phyloP scores from a whole-genome alignment of 2,329 filamentous ascomycete species.

The Lecanoromycetidae sp. region DNA sequence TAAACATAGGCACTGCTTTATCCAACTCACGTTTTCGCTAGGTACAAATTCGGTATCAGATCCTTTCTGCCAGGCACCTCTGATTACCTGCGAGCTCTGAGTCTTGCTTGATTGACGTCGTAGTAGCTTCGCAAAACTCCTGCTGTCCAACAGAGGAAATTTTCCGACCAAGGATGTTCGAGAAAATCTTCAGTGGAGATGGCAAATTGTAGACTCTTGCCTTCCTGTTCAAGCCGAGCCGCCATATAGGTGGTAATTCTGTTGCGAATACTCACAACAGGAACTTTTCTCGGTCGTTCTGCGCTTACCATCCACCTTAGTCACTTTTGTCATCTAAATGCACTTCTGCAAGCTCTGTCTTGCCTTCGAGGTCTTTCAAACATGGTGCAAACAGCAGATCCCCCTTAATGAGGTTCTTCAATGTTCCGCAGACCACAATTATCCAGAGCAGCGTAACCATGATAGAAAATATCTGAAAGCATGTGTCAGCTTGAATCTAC shows the following conservation, averaged over 20 bases:
- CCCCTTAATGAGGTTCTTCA: constrained; percentile 37
- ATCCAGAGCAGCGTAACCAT: constrained; percentile 45
- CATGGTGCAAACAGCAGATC: constrained; percentile 45
- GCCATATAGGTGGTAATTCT: not conserved
- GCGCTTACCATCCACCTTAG: not conserved
- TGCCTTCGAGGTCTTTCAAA: constrained; percentile 29
- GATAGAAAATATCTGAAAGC: constrained; percentile 35
- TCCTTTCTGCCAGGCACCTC: not conserved
- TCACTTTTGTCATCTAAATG: not conserved
- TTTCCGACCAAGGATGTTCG: not conserved
- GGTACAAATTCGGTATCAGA: not conserved
- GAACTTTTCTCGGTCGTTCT: constrained; percentile 1
- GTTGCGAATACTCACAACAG: not conserved
- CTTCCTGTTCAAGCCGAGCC: not conserved
- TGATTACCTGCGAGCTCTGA: not conserved
- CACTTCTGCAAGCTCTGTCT: constrained; percentile 7
- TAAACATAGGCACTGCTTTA: not conserved
- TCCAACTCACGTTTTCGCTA: not conserved
- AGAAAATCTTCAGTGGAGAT: not conserved
- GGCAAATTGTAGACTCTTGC: not conserved
- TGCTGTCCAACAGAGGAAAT: not conserved
- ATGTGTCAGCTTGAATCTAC: not conserved
- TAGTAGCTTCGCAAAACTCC: not conserved
- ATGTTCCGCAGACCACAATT: constrained; percentile 39
- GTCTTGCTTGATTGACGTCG: not conserved